Percentiles rank a stretch among this genome's conserved stretches.
Conservation (phyloP, 2,329 filamentous ascomycete genomes). For the Fusarium dlaminii region DNA sequence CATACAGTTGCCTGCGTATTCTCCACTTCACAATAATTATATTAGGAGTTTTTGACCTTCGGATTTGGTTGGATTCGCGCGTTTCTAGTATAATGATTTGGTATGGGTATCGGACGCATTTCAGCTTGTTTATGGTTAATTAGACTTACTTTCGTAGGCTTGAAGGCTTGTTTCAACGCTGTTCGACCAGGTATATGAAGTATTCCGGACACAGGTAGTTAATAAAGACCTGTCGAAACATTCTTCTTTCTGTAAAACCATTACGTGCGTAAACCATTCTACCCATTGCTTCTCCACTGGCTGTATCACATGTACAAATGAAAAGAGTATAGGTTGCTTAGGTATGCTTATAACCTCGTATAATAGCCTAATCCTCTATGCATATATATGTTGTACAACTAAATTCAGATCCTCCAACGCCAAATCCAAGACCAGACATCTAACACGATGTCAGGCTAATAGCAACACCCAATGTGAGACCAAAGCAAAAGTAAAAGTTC, state of each 20-base stretch:
- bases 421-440: background rate
- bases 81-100: background rate
- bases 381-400: background rate
- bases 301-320: background rate
- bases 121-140: background rate
- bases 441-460: background rate
- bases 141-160: background rate
- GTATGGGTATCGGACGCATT: conserved; percentile 1
- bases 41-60: conserved; percentile 26
- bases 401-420: conserved; percentile 21
- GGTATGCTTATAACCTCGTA: background rate
- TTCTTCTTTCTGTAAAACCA: accelerated
- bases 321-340: background rate
- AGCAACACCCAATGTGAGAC: background rate
- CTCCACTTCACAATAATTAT: background rate
- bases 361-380: background rate
- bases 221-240: background rate
- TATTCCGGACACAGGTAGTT: background rate
- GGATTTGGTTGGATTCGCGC: background rate
- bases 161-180: background rate
- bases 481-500: conserved; percentile 7
- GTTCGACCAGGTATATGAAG: too few relatives aligned
- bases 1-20: background rate
- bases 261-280: background rate
- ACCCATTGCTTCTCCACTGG: too few relatives aligned